Evolutionary conservation across 805 yeast species (phyloP), one percentile per base, ranked within the genome.

Genomic region (Lipomyces spencermartinsiae): DNA sequence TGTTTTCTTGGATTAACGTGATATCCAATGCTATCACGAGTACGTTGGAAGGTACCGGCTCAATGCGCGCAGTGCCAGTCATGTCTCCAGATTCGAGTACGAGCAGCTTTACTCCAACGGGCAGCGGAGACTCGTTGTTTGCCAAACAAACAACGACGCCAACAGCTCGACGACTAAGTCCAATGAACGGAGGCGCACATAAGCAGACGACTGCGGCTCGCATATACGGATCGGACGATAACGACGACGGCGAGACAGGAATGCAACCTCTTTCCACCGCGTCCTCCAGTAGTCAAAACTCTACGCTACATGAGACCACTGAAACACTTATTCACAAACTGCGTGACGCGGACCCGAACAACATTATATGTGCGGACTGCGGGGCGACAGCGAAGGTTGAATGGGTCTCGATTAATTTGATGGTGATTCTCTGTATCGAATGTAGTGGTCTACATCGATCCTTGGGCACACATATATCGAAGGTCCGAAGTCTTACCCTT

Each of bases 381-480:
- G 89, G 89, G 0, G 75, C 87, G 1, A 74, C 78, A 0, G 86
- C 83, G 16, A 79, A 85, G 14, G 96, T 91, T 16, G 97, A 93
- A 72, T 93, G 97, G 97, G 84, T 94, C 2, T 91, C 97, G 0
- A 82, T 92, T 67, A 93, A 90, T 74, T 78, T 89, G 55, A 78
- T 92, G 64, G 87, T 87, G 35, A 86, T 89, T 2, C 81, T 94
- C 33, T 93, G 98, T 78, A 88, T 92, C 58, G 87, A 88, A 61
- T 93, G 98, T 74, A 88, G 97, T 0, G 93, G 97, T 0, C 87
- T 89, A n/a, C 98, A 93, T 77, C 82, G 97, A 64, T 88, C 92
- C 25, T 78, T 94, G 76, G 97, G 98, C 0, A 83, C 97, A 0
- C 93, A 90, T 71, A 83, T 92, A 4, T 86, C 95, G 6, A 92